These are phyloP conservation scores for Aspergillus affinis DNA, from an alignment of 495 filamentous ascomycete genomes.

Conservation along the genomic window DNA sequence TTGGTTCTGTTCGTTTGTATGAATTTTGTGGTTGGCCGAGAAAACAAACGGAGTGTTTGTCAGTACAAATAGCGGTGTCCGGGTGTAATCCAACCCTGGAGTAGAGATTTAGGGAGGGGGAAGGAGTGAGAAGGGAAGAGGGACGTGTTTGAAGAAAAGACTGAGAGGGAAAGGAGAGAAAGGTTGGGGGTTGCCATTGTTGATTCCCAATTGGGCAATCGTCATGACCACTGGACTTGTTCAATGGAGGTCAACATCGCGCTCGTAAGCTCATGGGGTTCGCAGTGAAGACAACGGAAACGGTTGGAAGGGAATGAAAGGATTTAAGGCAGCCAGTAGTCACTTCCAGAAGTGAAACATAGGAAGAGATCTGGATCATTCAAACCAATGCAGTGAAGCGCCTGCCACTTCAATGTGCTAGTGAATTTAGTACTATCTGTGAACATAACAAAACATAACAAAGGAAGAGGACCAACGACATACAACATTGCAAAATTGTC, in stretches of 20 bases:
- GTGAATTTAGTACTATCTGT: background rate
- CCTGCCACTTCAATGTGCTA: background rate
- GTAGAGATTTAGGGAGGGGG: background rate
- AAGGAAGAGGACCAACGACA: background rate
- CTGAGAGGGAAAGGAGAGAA: background rate
- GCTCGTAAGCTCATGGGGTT: background rate
- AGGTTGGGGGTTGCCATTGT: background rate
- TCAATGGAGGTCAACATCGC: background rate
- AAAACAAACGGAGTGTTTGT: background rate
- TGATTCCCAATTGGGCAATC: background rate
- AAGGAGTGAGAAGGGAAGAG: background rate
- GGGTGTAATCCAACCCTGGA: background rate
- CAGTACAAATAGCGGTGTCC: background rate
- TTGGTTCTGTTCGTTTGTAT: background rate
- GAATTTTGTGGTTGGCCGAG: background rate
- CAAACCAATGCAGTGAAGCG: background rate
- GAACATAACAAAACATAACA: background rate
- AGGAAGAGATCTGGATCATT: background rate
- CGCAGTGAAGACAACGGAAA: background rate
- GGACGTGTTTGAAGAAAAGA: background rate
- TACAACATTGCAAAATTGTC: slow-evolving; percentile 1
- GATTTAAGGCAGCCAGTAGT: too few relatives aligned
- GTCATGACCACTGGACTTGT: background rate
- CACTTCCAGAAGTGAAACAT: too few relatives aligned
- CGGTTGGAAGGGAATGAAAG: background rate